Evolutionary conservation across 2,329 filamentous ascomycete genomes (phyloP).

Genomic region (Magnaporthiopsis incrustans): DNA sequence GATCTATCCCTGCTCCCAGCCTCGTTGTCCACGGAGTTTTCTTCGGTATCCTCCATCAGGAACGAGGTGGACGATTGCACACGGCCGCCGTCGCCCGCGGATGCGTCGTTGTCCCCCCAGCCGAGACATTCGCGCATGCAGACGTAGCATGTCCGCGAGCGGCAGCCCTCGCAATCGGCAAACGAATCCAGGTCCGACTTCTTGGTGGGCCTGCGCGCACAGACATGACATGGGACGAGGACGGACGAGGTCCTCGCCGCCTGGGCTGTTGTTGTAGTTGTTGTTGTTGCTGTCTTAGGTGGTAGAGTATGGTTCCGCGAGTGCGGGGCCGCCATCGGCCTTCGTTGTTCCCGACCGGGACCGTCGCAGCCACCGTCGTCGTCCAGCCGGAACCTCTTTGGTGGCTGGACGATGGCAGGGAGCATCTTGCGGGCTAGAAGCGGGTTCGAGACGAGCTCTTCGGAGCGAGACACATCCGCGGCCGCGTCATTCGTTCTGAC

Average conservation of each 20-base stretch:
- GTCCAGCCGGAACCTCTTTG: constrained; percentile 10
- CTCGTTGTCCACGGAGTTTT: constrained; percentile 13
- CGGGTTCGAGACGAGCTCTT: background rate
- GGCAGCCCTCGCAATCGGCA: constrained; percentile 55
- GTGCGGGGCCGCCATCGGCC: background rate
- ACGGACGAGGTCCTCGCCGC: constrained; percentile 11
- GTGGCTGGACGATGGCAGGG: background rate
- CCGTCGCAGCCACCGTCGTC: constrained; percentile 1
- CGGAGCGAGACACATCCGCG: background rate
- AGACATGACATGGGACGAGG: constrained; percentile 56
- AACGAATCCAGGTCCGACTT: constrained; percentile 60
- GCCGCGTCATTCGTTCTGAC: background rate
- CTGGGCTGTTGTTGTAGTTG: background rate
- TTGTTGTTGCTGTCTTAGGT: background rate
- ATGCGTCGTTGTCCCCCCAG: constrained; percentile 26
- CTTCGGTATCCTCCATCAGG: constrained; percentile 41
- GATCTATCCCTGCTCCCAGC: constrained; percentile 7
- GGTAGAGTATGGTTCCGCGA: background rate
- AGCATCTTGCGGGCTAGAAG: background rate
- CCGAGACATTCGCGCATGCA: constrained; percentile 57
- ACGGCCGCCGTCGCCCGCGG: constrained; percentile 15
- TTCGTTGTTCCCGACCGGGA: background rate
- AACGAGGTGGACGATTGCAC: constrained; percentile 26
- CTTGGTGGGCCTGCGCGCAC: constrained; percentile 55
- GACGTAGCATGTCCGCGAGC: constrained; percentile 57